A percentile compares a stretch with the other conserved stretches of the same genome.
Conservation (phyloP, 352 stramenopile species). For the Pythium sp. region DNA sequence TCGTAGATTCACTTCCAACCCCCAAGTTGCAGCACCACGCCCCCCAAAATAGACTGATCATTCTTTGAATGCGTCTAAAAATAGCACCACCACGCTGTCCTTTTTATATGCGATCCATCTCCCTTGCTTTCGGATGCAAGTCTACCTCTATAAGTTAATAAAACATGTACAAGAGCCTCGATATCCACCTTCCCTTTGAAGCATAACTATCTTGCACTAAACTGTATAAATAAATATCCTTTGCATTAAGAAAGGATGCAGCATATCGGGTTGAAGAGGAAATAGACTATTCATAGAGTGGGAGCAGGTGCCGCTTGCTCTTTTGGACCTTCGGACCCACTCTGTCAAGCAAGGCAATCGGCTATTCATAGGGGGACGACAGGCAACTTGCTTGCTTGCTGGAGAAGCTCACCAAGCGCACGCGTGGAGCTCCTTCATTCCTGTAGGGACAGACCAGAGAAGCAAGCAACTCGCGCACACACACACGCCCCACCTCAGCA, state of each 20-base stretch:
- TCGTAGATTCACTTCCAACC: background rate
- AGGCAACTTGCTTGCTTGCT: background rate
- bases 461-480: background rate
- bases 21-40: background rate
- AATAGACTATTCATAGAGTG: conserved; percentile 2
- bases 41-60: background rate
- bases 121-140: background rate
- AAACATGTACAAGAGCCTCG: background rate
- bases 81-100: background rate
- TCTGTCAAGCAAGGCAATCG: background rate
- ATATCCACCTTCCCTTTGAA: background rate
- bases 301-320: conserved; percentile 3
- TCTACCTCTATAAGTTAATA: background rate
- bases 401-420: background rate
- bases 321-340: background rate
- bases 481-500: background rate
- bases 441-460: background rate
- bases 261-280: background rate
- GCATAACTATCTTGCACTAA: background rate
- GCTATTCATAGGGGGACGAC: conserved; percentile 2
- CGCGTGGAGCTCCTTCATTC: background rate
- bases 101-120: background rate
- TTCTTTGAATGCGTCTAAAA: background rate
- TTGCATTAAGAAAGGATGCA: background rate
- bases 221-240: background rate